These are phyloP conservation scores for Macaranga tanarius DNA, from an alignment of 441 rosid genomes.

Conservation along the genomic window DNA sequence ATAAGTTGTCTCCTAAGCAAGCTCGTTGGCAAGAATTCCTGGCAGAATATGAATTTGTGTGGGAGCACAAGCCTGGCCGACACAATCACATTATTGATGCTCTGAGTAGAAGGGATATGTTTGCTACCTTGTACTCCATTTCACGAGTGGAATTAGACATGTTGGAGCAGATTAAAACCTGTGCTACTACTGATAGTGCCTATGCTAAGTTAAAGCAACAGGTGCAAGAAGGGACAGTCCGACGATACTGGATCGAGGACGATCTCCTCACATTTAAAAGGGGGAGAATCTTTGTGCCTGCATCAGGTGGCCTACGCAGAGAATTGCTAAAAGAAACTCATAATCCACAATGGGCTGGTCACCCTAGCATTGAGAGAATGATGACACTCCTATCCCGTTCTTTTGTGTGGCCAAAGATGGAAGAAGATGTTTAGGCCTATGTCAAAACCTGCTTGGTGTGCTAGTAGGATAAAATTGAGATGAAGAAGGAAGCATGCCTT, in stretches of 20 bases:
- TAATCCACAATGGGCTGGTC: not conserved
- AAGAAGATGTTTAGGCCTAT: not conserved
- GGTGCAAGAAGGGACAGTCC: not conserved
- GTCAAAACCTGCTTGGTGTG: not conserved
- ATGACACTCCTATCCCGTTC: not conserved
- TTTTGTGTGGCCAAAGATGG: not conserved
- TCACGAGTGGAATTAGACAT: not conserved
- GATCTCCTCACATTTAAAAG: not conserved
- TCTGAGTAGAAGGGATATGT: not conserved
- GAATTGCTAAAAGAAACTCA: not conserved
- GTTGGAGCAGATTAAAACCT: rapidly evolving
- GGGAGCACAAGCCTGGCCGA: not conserved
- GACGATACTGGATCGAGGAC: not conserved
- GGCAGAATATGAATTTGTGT: not conserved
- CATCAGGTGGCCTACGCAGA: rapidly evolving
- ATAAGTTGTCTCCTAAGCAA: not conserved
- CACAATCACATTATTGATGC: not conserved
- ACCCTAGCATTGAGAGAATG: not conserved
- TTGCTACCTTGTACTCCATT: not conserved
- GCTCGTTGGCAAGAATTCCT: conserved; percentile 4
- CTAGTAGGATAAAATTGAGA: not conserved
- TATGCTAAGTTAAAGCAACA: not conserved
- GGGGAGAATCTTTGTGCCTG: not conserved
- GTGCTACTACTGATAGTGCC: rapidly evolving
- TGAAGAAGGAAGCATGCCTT: not conserved